Evolutionary conservation across 768 basidiomycete species (phyloP).

Genomic region (Mycena chlorophos): DNA sequence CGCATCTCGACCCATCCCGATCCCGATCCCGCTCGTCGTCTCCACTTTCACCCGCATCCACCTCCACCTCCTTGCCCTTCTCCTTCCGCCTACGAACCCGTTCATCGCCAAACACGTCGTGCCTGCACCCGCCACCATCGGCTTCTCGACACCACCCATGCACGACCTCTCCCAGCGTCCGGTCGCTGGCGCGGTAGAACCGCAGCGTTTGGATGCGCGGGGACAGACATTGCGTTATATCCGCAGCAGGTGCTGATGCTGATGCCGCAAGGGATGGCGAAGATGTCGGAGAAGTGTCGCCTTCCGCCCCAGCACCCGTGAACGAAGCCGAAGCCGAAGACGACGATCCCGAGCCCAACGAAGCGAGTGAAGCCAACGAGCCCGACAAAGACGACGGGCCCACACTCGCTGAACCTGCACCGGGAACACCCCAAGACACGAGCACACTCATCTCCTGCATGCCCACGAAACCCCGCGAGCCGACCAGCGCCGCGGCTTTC

Average conservation of each 20-base stretch:
- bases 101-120: background rate
- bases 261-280: no score
- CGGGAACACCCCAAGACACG: conserved; percentile 43
- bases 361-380: conserved; percentile 12
- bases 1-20: conserved; percentile 22
- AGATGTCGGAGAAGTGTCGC: no score
- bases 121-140: background rate
- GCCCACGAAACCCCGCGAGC: conserved; percentile 51
- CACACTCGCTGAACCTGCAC: no score
- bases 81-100: background rate
- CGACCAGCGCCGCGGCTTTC: conserved; percentile 47
- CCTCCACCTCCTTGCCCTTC: no score
- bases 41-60: background rate
- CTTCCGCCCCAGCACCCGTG: no score
- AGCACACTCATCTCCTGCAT: conserved; percentile 61
- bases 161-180: conserved; percentile 46
- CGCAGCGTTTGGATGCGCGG: conserved; percentile 52
- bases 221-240: conserved; percentile 41
- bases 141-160: conserved; percentile 31
- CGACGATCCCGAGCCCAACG: no score
- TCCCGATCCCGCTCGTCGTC: background rate
- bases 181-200: conserved; percentile 41
- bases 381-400: conserved; percentile 15
- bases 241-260: conserved; percentile 12
- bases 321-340: no score